phyloP scores from a whole-genome alignment of 257 asterid genomes.

The Solanum etuberosum region DNA sequence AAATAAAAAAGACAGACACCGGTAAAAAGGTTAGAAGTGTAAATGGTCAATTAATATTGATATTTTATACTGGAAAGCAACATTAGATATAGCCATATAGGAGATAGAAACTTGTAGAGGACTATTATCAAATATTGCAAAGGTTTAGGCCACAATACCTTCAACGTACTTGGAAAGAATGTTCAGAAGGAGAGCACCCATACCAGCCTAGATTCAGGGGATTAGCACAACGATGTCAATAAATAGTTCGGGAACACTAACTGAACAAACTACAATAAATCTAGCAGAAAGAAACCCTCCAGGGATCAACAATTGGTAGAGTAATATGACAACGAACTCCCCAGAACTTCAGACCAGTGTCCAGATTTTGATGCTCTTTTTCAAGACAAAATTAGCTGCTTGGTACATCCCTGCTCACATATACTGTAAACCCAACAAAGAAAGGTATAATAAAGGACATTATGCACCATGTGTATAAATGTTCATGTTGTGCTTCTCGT shows the following conservation, averaged over 20 bases:
- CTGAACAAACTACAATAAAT: neutral
- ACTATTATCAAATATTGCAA: neutral
- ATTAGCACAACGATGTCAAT: constrained; percentile 3
- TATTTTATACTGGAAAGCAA: neutral
- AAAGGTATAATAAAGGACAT: neutral
- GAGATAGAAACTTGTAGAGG: neutral
- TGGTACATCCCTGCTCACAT: neutral
- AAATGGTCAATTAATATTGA: neutral
- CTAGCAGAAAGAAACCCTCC: neutral
- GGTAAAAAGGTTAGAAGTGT: neutral
- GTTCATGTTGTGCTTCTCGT: neutral
- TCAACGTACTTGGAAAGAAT: constrained; percentile 83
- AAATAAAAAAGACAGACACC: neutral
- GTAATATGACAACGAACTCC: neutral
- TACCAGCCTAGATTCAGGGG: constrained; percentile 38
- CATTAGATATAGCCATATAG: neutral
- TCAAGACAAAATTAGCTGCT: neutral
- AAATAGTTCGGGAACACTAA: neutral
- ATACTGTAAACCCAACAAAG: neutral
- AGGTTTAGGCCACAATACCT: constrained; percentile 28
- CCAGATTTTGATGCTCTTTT: neutral
- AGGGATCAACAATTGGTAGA: neutral
- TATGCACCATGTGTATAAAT: no score
- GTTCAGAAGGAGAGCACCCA: constrained; percentile 19
- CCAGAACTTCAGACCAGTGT: neutral